Evolutionary conservation across 257 asterid species (phyloP).

Genomic region (Jacaranda mimosifolia): DNA sequence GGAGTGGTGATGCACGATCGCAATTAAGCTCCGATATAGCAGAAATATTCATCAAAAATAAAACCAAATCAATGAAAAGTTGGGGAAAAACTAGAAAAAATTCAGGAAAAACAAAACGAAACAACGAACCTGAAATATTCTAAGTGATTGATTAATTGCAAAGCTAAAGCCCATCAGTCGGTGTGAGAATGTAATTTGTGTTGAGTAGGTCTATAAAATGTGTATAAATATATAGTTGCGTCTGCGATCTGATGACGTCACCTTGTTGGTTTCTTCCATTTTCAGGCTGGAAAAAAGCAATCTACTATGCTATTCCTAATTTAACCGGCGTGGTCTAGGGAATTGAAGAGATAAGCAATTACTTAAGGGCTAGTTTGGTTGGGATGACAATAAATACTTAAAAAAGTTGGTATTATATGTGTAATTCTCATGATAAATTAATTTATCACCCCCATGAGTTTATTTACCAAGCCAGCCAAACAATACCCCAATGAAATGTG

Average conservation of each 20-base stretch:
- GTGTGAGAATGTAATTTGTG: not conserved
- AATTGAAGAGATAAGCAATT: not conserved
- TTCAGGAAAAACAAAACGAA: not conserved
- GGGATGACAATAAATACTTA: too few species aligned
- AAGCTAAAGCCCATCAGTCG: not conserved
- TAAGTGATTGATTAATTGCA: not conserved
- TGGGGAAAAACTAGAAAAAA: not conserved
- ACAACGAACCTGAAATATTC: slow-evolving; percentile 25
- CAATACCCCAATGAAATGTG: too few species aligned
- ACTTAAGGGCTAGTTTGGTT: too few species aligned
- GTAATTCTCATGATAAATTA: too few species aligned
- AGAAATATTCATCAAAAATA: not conserved
- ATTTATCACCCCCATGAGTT: too few species aligned
- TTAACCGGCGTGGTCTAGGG: too few species aligned
- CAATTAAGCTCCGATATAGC: too few species aligned
- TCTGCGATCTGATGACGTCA: slow-evolving; percentile 15
- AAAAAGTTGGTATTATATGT: too few species aligned
- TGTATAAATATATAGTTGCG: not conserved
- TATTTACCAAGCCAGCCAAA: too few species aligned
- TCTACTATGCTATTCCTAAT: not conserved
- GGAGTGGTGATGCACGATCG: not conserved
- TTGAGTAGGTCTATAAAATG: not conserved
- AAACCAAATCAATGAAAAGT: not conserved
- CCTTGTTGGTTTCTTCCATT: not conserved
- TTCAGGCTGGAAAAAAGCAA: not conserved